Conservation (phyloP, 257 asterid species). For the Ilex asprella region DNA sequence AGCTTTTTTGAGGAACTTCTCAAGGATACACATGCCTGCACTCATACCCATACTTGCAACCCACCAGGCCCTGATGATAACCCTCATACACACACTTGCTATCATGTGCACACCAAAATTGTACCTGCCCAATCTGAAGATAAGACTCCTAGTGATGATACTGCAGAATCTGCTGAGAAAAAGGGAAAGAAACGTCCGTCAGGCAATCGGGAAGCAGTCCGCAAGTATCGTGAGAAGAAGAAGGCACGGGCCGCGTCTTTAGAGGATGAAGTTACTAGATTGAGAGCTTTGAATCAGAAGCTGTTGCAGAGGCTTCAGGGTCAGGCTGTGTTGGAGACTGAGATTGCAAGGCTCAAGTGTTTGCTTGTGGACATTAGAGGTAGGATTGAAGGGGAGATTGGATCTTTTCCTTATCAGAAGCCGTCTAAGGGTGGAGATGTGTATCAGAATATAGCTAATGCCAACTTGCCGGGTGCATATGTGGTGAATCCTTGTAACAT, state of each 20-base stretch:
- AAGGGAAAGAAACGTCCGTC: neutral
- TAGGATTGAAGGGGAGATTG: neutral
- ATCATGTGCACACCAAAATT: neutral
- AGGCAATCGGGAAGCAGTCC: neutral
- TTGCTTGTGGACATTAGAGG: constrained; percentile 1
- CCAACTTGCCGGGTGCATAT: neutral
- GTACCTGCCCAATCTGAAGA: neutral
- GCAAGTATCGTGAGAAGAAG: neutral
- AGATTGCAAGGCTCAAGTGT: constrained; percentile 1
- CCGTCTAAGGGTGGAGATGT: neutral
- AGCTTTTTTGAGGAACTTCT: constrained; percentile 34
- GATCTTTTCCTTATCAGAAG: neutral
- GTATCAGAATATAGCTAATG: neutral
- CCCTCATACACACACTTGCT: neutral
- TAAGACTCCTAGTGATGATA: neutral
- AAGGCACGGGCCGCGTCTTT: neutral
- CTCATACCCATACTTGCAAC: constrained; percentile 1
- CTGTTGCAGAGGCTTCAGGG: neutral
- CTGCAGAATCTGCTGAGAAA: neutral
- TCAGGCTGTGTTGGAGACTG: neutral
- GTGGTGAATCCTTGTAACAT: neutral
- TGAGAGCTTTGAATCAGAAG: neutral
- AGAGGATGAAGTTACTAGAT: neutral
- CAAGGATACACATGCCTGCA: constrained; percentile 42
- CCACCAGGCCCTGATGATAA: neutral